Percentiles rank a stretch among this genome's conserved stretches.
Evolutionary conservation across 225 moss, liverwort and hornwort genomes (phyloP).

Genomic region (Marchantia polymorpha): DNA sequence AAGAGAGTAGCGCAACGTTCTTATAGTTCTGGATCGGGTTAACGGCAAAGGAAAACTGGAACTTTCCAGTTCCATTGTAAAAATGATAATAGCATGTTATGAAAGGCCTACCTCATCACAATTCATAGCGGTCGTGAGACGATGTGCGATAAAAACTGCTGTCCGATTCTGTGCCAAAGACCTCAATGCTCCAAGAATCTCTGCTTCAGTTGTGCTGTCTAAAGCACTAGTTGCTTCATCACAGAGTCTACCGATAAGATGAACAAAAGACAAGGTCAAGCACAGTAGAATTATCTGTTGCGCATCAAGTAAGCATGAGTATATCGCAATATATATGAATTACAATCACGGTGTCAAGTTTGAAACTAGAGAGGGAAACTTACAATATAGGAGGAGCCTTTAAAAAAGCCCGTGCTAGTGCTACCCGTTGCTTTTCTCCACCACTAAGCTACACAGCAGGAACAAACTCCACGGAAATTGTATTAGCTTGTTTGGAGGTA

Average conservation of each 20-base stretch:
- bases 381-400: conserved; percentile 93
- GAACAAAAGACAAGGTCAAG: not conserved
- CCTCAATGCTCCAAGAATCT: conserved; percentile 75
- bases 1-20: not conserved
- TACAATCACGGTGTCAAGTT: not conserved
- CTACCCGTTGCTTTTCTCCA: conserved; percentile 98
- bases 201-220: conserved; percentile 95
- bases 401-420: conserved; percentile 90
- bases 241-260: conserved; percentile 64
- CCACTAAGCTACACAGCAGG: conserved; percentile 69
- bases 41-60: not conserved
- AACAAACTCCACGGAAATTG: not conserved
- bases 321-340: not conserved
- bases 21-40: too few species aligned
- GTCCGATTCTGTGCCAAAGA: conserved; percentile 86
- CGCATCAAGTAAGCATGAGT: not conserved
- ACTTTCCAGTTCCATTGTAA: too few species aligned
- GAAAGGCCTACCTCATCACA: conserved; percentile 79
- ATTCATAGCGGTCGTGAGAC: conserved; percentile 94
- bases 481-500: not conserved
- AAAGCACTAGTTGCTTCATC: conserved; percentile 99
- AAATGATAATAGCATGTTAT: not conserved
- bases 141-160: conserved; percentile 94
- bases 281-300: not conserved
- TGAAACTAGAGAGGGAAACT: conserved; percentile 7